Conservation (phyloP, 139 green algal species). For the Coelastrella sp. region DNA sequence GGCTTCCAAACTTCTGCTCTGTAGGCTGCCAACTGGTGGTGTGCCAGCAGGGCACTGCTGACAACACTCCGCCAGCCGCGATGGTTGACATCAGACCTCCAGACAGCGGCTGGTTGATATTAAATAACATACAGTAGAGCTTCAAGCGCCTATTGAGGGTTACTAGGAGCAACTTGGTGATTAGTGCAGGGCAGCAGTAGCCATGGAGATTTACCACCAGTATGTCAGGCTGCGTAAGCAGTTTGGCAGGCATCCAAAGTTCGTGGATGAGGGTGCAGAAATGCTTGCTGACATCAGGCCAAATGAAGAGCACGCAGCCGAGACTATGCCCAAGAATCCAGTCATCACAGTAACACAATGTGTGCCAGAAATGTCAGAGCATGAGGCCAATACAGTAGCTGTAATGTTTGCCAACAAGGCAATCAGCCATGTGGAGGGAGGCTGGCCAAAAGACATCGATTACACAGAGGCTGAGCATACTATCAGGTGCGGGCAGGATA, state of each 20-base stretch:
- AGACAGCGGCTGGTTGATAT: not conserved
- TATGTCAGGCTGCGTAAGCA: slow-evolving; percentile 88
- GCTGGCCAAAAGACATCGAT: slow-evolving; percentile 97
- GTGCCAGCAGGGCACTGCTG: no score
- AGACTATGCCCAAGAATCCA: slow-evolving; percentile 83
- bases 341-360: slow-evolving; percentile 81
- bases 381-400: slow-evolving; percentile 90
- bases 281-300: slow-evolving; percentile 92
- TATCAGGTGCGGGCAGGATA: slow-evolving; percentile 69
- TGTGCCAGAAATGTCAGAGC: slow-evolving; percentile 88
- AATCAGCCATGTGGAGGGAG: slow-evolving; percentile 91
- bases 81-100: not conserved
- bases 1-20: no score
- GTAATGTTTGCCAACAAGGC: slow-evolving; percentile 79
- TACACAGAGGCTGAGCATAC: slow-evolving; percentile 90
- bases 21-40: no score
- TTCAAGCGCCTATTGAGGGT: no score
- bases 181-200: not conserved
- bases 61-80: no score
- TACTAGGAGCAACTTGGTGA: not conserved
- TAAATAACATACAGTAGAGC: no score
- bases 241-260: slow-evolving; percentile 89
- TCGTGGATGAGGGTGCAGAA: slow-evolving; percentile 86
- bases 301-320: slow-evolving; percentile 84
- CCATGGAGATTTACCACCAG: slow-evolving; percentile 84